Evolutionary conservation across 164 flowering plant genomes (phyloP), one percentile per base, ranked within the genome.

Genomic region (Magnolia kwangsiensis): DNA sequence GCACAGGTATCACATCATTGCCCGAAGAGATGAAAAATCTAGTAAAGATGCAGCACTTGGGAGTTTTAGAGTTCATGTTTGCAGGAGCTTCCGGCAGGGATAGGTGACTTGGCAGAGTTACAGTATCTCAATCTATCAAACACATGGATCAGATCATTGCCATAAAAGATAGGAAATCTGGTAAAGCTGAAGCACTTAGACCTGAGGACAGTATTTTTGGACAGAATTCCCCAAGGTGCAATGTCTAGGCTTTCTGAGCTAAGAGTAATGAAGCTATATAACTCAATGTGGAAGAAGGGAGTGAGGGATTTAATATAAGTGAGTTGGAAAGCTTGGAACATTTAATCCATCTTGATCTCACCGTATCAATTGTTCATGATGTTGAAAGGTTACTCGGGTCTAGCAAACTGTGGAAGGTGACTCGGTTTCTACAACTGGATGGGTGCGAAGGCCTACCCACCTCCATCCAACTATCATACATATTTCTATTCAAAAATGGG

Each of bases 131-230:
- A 76, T 72, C 45, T 79, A 3, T 51, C 68, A 7, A 0, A 49
- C 7, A 76, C 81, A n/a, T 5, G 13, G 23, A 72, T 79, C 59
- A 14, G 1, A 75, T 7, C 29, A 31, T 31, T 74, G 70, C 78
- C 76, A 1, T 2, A 1, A 67, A 78, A 75, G 58, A 20, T 75
- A 0, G 65, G 24, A 20, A 50, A 23, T 20, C 21, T 80, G 65
- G 55, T 18, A 69, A 76, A 69, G 4, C 50, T 80, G 21, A 72
- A 76, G 68, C 69, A 50, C 51, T 76, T 80, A 64, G 29, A 59
- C 50, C 50, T 80, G 45, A 13, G 27, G 7, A 80, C 79, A 4
- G 2, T 11, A 18, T 66, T 76, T 14, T 20, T 1, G 5, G 8
- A 4, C 45, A 37, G 3, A 7, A 59, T 72, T 59, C 74, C 76